Conservation (phyloP, 2,329 filamentous ascomycete genomes). For the Neonectria hederae region DNA sequence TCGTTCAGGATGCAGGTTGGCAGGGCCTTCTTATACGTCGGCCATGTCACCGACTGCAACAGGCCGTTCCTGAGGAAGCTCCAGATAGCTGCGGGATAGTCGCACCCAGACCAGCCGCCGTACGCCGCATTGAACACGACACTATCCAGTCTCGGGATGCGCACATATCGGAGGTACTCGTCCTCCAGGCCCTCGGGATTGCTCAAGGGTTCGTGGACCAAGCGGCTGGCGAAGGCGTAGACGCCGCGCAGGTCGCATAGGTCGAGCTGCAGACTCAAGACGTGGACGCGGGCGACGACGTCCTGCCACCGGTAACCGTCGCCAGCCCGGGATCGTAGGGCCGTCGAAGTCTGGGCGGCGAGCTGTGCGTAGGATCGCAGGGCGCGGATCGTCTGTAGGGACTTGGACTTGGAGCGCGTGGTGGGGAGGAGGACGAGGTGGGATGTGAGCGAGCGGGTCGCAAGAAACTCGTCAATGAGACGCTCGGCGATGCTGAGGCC, state of each 20-base stretch:
- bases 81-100: conserved; percentile 70
- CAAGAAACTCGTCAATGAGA: conserved; percentile 89
- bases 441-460: conserved; percentile 69
- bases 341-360: conserved; percentile 50
- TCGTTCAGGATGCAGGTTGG: conserved; percentile 56
- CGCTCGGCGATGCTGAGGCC: conserved; percentile 86
- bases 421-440: conserved; percentile 84
- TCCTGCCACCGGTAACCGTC: conserved; percentile 48
- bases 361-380: conserved; percentile 69
- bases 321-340: conserved; percentile 51
- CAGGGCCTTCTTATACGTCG: conserved; percentile 75
- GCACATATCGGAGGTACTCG: conserved; percentile 54
- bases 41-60: conserved; percentile 77
- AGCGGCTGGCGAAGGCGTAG: conserved; percentile 56
- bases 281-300: conserved; percentile 62
- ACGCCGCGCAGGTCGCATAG: conserved; percentile 67
- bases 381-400: conserved; percentile 72
- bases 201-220: conserved; percentile 56
- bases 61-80: conserved; percentile 67
- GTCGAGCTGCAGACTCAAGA: conserved; percentile 67
- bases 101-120: conserved; percentile 83
- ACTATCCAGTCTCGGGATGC: conserved; percentile 77
- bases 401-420: conserved; percentile 80
- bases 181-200: conserved; percentile 53
- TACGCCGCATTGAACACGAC: conserved; percentile 89